Conservation (phyloP, 129 eudicot genomes). For the Pittosporum tobira region DNA sequence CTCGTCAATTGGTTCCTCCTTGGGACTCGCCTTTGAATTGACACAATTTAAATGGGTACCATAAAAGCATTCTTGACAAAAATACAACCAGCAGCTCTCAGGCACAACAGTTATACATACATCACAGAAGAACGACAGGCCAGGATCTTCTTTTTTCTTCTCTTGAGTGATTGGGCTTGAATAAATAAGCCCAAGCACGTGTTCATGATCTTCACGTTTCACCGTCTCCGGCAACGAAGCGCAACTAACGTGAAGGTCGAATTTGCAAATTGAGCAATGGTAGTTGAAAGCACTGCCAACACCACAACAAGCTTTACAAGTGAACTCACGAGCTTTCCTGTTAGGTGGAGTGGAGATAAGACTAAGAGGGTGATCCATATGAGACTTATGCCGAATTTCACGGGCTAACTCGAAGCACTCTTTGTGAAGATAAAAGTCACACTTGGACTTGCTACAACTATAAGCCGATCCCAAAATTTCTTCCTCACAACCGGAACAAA, state of each 20-base stretch:
- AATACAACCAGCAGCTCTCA: constrained; percentile 52
- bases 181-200: constrained; percentile 34
- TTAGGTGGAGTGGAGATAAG: constrained; percentile 29
- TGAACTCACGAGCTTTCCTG: constrained; percentile 22
- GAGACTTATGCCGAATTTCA: constrained; percentile 51
- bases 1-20: no score
- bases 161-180: constrained; percentile 25
- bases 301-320: constrained; percentile 53
- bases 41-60: constrained; percentile 68
- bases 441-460: constrained; percentile 23
- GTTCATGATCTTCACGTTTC: constrained; percentile 43
- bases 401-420: constrained; percentile 26
- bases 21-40: constrained; percentile 24
- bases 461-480: constrained; percentile 19
- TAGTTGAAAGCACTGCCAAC: constrained; percentile 47
- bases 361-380: constrained; percentile 40
- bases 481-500: constrained; percentile 40
- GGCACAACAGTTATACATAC: constrained; percentile 42
- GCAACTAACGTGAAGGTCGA: constrained; percentile 58
- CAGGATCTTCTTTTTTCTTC: constrained; percentile 10
- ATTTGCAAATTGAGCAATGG: constrained; percentile 50
- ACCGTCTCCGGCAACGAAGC: constrained; percentile 45
- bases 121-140: constrained; percentile 25
- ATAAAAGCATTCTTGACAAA: constrained; percentile 48
- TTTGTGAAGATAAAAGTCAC: constrained; percentile 34